Conservation (phyloP, 257 asterid genomes). For the Nicotiana attenuata region DNA sequence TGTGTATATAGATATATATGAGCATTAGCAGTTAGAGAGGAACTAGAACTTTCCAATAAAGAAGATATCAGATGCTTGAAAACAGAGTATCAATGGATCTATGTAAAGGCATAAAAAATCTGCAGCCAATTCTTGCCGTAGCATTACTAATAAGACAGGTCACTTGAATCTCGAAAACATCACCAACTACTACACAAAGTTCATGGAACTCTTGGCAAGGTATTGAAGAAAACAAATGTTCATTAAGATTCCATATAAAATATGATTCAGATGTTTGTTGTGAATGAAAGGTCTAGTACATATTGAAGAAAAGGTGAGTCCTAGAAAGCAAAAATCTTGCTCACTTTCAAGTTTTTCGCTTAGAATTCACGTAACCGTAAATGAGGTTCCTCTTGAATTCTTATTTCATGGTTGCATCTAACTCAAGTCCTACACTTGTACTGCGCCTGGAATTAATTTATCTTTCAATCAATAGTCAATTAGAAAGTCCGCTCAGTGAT, state of each 20-base stretch:
- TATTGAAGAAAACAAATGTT: not conserved
- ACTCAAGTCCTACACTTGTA: not conserved
- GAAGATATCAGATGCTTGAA: not conserved
- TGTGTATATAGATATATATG: slow-evolving; percentile 15
- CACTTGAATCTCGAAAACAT: not conserved
- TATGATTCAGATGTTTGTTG: not conserved
- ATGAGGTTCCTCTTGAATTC: not conserved
- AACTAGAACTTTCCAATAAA: not conserved
- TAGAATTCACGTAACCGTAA: not conserved
- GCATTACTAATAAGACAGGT: slow-evolving; percentile 1
- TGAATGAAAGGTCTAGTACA: not conserved
- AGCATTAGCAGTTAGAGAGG: not conserved
- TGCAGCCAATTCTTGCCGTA: not conserved
- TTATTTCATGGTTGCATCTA: not conserved
- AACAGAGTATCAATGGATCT: not conserved
- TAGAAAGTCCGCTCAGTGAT: not conserved
- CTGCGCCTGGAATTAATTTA: not conserved
- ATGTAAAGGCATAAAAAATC: not conserved
- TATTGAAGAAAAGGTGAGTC: not conserved
- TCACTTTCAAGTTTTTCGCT: not conserved
- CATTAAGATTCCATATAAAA: not conserved
- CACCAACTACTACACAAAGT: not conserved
- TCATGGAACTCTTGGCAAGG: not conserved
- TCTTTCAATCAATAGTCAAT: not conserved
- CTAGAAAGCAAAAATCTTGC: not conserved